Conservation (phyloP, 306 rosid species). For the Dalbergia cochinchinensis region DNA sequence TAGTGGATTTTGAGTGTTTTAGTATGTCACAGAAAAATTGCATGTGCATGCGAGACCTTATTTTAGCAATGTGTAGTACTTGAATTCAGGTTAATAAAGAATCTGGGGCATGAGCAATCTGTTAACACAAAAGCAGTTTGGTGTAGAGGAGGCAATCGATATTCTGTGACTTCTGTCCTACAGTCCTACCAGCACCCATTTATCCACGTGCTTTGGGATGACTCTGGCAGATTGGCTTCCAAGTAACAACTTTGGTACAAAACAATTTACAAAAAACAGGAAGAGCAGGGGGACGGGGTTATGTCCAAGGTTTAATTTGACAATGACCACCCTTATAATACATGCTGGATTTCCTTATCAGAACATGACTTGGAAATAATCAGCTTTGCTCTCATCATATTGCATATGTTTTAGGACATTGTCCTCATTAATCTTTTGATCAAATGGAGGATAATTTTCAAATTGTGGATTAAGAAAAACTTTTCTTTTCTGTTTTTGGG, state of each 20-base stretch:
- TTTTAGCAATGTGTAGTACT: constrained; percentile 22
- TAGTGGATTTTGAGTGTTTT: background rate
- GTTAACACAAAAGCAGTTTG: background rate
- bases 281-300: background rate
- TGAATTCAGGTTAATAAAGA: constrained; percentile 9
- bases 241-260: background rate
- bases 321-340: background rate
- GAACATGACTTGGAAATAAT: constrained; percentile 26
- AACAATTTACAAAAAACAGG: background rate
- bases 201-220: constrained; percentile 23
- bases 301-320: background rate
- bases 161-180: constrained; percentile 1
- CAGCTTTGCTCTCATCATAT: constrained; percentile 1
- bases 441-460: constrained; percentile 1
- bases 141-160: constrained; percentile 12
- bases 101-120: constrained; percentile 3
- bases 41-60: background rate
- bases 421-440: constrained; percentile 3
- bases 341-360: background rate
- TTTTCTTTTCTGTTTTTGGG: constrained; percentile 22
- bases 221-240: too few relatives aligned
- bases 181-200: background rate
- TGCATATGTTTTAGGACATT: constrained; percentile 18
- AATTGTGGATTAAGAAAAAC: constrained; percentile 24
- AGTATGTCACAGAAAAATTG: background rate